Evolutionary conservation across 768 basidiomycete genomes (phyloP).

Genomic region (Leucogyrophana mollusca): DNA sequence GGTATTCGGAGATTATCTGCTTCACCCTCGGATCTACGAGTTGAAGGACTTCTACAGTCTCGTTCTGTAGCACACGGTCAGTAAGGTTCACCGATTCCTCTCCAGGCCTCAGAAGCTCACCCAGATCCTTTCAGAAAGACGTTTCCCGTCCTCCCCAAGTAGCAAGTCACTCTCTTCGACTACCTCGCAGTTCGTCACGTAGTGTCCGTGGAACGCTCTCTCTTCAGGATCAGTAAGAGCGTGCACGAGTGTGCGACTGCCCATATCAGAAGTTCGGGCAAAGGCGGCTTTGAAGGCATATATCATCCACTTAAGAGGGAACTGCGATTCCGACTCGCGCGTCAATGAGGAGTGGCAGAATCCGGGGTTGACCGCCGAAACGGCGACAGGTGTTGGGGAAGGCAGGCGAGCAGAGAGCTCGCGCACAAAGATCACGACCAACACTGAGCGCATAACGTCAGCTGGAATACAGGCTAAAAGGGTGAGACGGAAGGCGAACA

Average conservation of each 20-base stretch:
- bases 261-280: slow-evolving; percentile 31
- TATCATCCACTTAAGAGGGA: background rate
- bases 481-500: slow-evolving; percentile 17
- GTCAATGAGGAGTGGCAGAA: slow-evolving; percentile 33
- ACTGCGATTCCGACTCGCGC: slow-evolving; percentile 14
- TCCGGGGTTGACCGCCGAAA: slow-evolving; percentile 34
- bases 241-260: slow-evolving; percentile 34
- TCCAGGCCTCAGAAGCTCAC: slow-evolving; percentile 17
- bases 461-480: background rate
- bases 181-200: slow-evolving; percentile 24
- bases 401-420: slow-evolving; percentile 33
- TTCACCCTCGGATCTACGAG: slow-evolving; percentile 28
- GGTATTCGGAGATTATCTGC: slow-evolving; percentile 21
- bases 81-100: background rate
- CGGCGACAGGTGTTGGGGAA: slow-evolving; percentile 22
- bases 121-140: slow-evolving; percentile 31
- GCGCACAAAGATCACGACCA: slow-evolving; percentile 33
- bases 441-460: slow-evolving; percentile 17
- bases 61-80: slow-evolving; percentile 13
- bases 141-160: slow-evolving; percentile 26
- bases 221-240: slow-evolving; percentile 27
- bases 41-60: slow-evolving; percentile 25
- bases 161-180: slow-evolving; percentile 32
- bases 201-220: slow-evolving; percentile 25
- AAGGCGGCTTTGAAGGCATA: slow-evolving; percentile 16